phyloP scores from a whole-genome alignment of 495 filamentous ascomycete genomes.

The Daldinia vernicosa region DNA sequence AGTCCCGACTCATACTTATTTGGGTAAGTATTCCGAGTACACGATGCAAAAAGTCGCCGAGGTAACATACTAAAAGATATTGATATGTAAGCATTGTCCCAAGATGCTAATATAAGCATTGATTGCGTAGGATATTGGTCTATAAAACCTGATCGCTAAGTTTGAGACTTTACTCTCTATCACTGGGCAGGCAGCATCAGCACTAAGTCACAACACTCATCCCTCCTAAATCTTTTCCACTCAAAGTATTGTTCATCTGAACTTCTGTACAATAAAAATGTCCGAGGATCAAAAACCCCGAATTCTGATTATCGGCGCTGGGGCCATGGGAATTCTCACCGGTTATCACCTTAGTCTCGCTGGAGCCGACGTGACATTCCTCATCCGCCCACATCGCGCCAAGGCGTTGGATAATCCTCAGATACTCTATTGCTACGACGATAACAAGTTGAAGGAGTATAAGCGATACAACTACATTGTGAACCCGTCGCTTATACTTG shows the following conservation, averaged over 20 bases:
- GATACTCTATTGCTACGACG: constrained; percentile 35
- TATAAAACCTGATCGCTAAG: not conserved
- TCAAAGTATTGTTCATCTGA: not conserved
- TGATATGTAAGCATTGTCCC: not conserved
- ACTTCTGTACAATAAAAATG: not conserved
- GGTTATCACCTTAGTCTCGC: constrained; percentile 25
- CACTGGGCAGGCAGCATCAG: not conserved
- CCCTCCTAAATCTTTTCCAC: not conserved
- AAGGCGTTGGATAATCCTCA: constrained; percentile 21
- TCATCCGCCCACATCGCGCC: constrained; percentile 29
- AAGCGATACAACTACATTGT: constrained; percentile 3
- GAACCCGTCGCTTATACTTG: not conserved
- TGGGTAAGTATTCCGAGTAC: not conserved
- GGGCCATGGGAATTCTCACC: constrained; percentile 25
- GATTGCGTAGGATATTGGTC: not conserved
- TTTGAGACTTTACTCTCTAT: not conserved
- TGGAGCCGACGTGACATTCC: constrained; percentile 31
- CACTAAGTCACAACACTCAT: not conserved
- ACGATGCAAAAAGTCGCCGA: not conserved
- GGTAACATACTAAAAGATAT: not conserved
- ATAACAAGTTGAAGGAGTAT: constrained; percentile 31
- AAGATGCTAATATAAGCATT: not conserved
- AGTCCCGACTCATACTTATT: not conserved
- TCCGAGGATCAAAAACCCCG: not conserved
- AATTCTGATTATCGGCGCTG: constrained; percentile 32